A percentile compares a stretch with the other conserved stretches of the same genome.
Conservation (phyloP, 2,329 filamentous ascomycete species). For the Diplocarpon mali region DNA sequence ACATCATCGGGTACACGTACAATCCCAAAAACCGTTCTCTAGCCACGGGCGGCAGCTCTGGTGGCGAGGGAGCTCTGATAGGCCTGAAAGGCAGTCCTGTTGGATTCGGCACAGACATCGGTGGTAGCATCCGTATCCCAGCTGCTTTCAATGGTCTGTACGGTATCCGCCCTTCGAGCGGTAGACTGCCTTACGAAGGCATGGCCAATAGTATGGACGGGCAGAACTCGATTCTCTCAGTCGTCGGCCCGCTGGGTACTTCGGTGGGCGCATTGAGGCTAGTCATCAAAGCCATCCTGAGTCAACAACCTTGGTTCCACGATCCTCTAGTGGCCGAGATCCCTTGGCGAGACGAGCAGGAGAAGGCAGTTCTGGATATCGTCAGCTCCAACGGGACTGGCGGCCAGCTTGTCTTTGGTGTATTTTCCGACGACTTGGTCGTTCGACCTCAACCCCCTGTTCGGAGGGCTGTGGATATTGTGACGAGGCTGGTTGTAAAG, state of each 20-base stretch:
- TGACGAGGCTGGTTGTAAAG: conserved; percentile 36
- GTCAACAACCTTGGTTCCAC: conserved; percentile 50
- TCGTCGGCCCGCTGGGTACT: conserved; percentile 51
- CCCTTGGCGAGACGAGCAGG: conserved; percentile 46
- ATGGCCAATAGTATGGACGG: conserved; percentile 50
- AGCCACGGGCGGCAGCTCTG: conserved; percentile 23
- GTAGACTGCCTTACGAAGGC: conserved; percentile 37
- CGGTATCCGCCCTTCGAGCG: conserved; percentile 29
- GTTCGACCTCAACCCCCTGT: conserved; percentile 47
- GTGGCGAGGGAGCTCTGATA: conserved; percentile 27
- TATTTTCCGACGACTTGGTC: conserved; percentile 40
- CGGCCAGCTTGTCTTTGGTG: conserved; percentile 39
- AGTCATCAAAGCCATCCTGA: conserved; percentile 44
- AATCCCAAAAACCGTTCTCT: conserved; percentile 26
- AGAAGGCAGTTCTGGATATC: conserved; percentile 28
- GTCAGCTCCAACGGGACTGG: conserved; percentile 27
- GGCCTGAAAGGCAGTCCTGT: conserved; percentile 24
- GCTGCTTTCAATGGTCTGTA: conserved; percentile 31
- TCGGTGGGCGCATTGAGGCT: conserved; percentile 43
- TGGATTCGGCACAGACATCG: conserved; percentile 27
- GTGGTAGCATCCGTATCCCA: conserved; percentile 28
- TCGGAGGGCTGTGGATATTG: conserved; percentile 39
- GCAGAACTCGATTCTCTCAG: conserved; percentile 50
- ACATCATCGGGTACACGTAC: conserved; percentile 32
- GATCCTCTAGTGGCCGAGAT: conserved; percentile 56